Percentiles rank a stretch among this genome's conserved stretches.
phyloP scores from a whole-genome alignment of 306 rosid species.

The Sophora flavescens region DNA sequence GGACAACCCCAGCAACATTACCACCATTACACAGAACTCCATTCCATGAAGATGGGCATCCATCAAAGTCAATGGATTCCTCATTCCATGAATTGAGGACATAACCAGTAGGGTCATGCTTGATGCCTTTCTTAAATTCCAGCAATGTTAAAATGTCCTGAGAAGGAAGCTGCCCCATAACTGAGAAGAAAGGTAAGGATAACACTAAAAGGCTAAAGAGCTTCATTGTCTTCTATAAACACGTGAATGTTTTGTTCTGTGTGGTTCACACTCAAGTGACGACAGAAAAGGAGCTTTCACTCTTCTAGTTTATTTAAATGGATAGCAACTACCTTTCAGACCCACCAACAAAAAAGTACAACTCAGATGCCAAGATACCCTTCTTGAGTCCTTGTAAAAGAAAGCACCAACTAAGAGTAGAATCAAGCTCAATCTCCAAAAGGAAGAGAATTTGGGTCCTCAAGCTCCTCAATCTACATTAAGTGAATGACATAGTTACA shows the following conservation, averaged over 20 bases:
- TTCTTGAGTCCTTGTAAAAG: slow-evolving; percentile 34
- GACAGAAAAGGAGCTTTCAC: slow-evolving; percentile 35
- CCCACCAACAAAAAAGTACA: slow-evolving; percentile 35
- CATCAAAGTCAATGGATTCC: slow-evolving; percentile 95
- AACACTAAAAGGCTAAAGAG: slow-evolving; percentile 64
- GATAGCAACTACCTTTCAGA: slow-evolving; percentile 38
- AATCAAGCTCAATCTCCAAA: slow-evolving; percentile 41
- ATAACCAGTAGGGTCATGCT: slow-evolving; percentile 94
- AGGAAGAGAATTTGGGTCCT: slow-evolving; percentile 30
- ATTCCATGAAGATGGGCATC: slow-evolving; percentile 98
- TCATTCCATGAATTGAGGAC: slow-evolving; percentile 95
- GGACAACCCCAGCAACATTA: slow-evolving; percentile 94
- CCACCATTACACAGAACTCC: slow-evolving; percentile 92
- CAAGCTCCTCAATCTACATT: slow-evolving; percentile 36
- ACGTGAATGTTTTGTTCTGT: slow-evolving; percentile 20
- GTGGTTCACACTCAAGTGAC: slow-evolving; percentile 38
- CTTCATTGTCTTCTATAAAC: slow-evolving; percentile 58
- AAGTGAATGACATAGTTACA: slow-evolving; percentile 28
- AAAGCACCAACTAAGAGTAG: slow-evolving; percentile 18
- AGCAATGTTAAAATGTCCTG: slow-evolving; percentile 93
- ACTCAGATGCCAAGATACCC: slow-evolving; percentile 38
- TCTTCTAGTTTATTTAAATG: slow-evolving; percentile 36
- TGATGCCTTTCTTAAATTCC: slow-evolving; percentile 88
- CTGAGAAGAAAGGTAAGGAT: slow-evolving; percentile 66
- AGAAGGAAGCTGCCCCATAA: slow-evolving; percentile 92